A percentile compares a stretch with the other conserved stretches of the same genome.
Evolutionary conservation across 495 filamentous ascomycete species (phyloP).

Genomic region (Niebla homalea): DNA sequence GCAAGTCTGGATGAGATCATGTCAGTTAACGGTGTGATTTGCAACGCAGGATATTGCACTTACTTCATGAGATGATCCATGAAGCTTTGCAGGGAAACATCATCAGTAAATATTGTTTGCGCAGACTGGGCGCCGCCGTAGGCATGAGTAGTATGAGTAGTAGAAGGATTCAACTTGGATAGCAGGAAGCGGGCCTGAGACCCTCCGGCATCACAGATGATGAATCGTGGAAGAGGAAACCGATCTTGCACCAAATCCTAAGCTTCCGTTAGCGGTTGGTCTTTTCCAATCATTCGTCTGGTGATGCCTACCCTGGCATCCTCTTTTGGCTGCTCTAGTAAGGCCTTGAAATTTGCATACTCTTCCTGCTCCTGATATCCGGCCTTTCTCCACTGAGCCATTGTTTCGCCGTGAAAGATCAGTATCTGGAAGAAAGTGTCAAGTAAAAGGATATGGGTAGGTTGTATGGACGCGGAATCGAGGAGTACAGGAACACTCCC

Average conservation of each 20-base stretch:
- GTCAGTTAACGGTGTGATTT: conserved; percentile 19
- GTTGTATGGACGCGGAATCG: conserved; percentile 92
- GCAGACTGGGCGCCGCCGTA: conserved; percentile 88
- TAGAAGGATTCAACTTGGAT: conserved; percentile 95
- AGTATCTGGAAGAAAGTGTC: conserved; percentile 99
- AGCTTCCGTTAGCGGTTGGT: conserved; percentile 7
- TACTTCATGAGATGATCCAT: conserved; percentile 99
- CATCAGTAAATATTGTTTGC: conserved; percentile 98
- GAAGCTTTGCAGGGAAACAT: conserved; percentile 96
- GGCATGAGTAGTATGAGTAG: conserved; percentile 87
- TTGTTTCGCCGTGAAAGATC: conserved; percentile 96
- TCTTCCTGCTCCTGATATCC: conserved; percentile 98
- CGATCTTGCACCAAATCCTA: conserved; percentile 95
- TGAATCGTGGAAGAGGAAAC: conserved; percentile 95
- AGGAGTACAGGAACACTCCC: conserved; percentile 81
- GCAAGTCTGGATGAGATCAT: conserved; percentile 34
- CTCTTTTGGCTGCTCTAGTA: conserved; percentile 93
- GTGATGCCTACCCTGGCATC: conserved; percentile 66
- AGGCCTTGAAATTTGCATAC: conserved; percentile 85
- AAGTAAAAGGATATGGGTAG: conserved; percentile 83
- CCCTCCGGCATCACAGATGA: conserved; percentile 95
- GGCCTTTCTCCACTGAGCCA: conserved; percentile 96
- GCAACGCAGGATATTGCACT: conserved; percentile 22
- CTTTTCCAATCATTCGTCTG: background rate
- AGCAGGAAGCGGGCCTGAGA: conserved; percentile 96